phyloP scores from a whole-genome alignment of 1,284 basidiomycete genomes.

The Irpex lacteus region DNA sequence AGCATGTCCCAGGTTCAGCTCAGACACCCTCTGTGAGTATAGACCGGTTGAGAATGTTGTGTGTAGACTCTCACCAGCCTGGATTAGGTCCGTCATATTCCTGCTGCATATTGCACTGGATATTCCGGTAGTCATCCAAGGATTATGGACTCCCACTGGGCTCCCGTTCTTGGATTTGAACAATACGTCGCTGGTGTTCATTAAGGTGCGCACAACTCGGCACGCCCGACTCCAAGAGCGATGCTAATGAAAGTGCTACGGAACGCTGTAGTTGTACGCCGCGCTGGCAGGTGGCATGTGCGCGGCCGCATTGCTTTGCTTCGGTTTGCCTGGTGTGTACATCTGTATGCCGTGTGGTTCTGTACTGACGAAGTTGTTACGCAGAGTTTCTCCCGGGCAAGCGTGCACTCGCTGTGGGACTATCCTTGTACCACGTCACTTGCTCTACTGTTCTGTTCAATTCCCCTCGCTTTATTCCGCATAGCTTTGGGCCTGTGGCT shows the following conservation, averaged over 20 bases:
- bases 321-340: constrained; percentile 58
- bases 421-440: constrained; percentile 75
- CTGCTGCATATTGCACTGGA: constrained; percentile 78
- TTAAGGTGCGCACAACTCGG: constrained; percentile 51
- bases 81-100: constrained; percentile 59
- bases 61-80: not conserved
- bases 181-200: constrained; percentile 72
- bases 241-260: not conserved
- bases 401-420: constrained; percentile 71
- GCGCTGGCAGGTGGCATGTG: constrained; percentile 58
- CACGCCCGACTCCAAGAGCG: not conserved
- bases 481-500: constrained; percentile 57
- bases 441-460: constrained; percentile 74
- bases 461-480: constrained; percentile 75
- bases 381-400: constrained; percentile 82
- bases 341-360: constrained; percentile 3
- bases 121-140: constrained; percentile 71
- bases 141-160: constrained; percentile 57
- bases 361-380: not conserved
- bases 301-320: constrained; percentile 56
- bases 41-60: not conserved
- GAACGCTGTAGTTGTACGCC: constrained; percentile 53
- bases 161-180: constrained; percentile 77
- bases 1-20: constrained; percentile 6
- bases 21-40: constrained; percentile 9